These are phyloP conservation scores for Dissoconium aciculare DNA, from an alignment of 2,329 filamentous ascomycete species.

Conservation along the genomic window DNA sequence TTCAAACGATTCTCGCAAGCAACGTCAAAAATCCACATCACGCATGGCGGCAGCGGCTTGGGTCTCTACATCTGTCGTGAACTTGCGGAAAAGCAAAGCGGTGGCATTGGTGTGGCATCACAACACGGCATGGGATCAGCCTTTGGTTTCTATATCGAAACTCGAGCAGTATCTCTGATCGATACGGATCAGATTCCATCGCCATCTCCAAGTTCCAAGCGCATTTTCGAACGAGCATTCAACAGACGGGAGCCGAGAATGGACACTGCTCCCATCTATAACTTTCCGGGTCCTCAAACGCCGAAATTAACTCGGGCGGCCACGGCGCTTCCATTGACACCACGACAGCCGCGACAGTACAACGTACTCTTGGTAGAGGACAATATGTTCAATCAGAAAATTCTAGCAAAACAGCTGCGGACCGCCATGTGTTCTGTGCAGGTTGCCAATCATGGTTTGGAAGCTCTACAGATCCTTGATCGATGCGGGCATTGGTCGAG, in stretches of 20 bases:
- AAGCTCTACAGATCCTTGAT: slow-evolving; percentile 13
- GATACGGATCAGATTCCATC: slow-evolving; percentile 1
- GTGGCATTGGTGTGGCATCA: slow-evolving; percentile 51
- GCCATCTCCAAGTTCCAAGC: not conserved
- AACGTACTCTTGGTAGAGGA: slow-evolving; percentile 13
- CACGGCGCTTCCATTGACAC: too few relatives aligned
- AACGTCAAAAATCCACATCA: slow-evolving; percentile 49
- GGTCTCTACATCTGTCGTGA: slow-evolving; percentile 55
- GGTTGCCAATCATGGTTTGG: slow-evolving; percentile 16
- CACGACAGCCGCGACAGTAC: not conserved
- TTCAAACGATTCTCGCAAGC: slow-evolving; percentile 59
- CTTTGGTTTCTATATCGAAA: slow-evolving; percentile 51
- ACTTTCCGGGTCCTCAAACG: too few relatives aligned
- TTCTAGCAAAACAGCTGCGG: slow-evolving; percentile 14
- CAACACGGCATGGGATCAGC: slow-evolving; percentile 44
- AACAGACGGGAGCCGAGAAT: too few relatives aligned
- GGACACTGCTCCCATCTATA: slow-evolving; percentile 1
- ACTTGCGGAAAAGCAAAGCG: slow-evolving; percentile 54
- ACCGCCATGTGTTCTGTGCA: slow-evolving; percentile 12
- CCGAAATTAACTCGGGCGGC: too few relatives aligned
- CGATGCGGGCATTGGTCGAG: slow-evolving; percentile 7
- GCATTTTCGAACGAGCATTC: too few relatives aligned
- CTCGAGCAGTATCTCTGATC: too few relatives aligned
- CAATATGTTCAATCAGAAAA: slow-evolving; percentile 18
- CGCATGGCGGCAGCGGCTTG: slow-evolving; percentile 55